Base-by-base conservation (phyloP, 2,329 filamentous ascomycete species). In the Aureobasidium sp. region DNA sequence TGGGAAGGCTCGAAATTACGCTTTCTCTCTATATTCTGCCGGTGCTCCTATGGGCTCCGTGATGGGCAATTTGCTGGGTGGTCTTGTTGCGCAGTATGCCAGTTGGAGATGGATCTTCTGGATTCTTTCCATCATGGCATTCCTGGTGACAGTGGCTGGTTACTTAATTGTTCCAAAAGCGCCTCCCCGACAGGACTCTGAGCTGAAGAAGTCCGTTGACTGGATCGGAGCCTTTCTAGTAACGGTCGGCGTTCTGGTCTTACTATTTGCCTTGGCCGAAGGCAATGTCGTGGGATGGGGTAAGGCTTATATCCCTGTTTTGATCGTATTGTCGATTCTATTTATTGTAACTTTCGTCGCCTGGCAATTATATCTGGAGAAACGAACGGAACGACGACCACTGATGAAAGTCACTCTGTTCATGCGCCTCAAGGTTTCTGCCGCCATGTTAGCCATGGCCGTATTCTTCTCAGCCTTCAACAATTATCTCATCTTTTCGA, bases 41-140 rank as follows among this genome's bases (percentile, higher is more conserved):
- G 86, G 86, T 2, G 83, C 86, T 0, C 86, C 87, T 0, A 72
- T 88, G 0, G 86, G 87, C 0, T 81, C 79, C 52, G 78, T 88
- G 9, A 82, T 85, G 59, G 87, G 87, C 3, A 89, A 87, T 67
- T 71, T 88, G 5, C 70, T 88, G n/a, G 79, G 83, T 9, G 86
- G 86, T 21, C 73, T 89, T 44, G 81, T 90, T 21, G 81, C 82
- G 1, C 74, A 87, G 60, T 89, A 83, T 65, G 75, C 80, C 13
- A 81, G 73, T 54, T 89, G 86, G 86, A 83, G 81, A 71, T 87
- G 85, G 79, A 83, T 88, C 1, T 88, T 88, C 70, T 87, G 85
- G 66, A 80, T 83, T 25, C 79, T 85, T 21, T 84, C 84, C 25
- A 83, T 86, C 52, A 75, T 88, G 41, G 83, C 81, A 5, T 80